Conservation (phyloP, 331 rosid species). For the Ulmus americana region DNA sequence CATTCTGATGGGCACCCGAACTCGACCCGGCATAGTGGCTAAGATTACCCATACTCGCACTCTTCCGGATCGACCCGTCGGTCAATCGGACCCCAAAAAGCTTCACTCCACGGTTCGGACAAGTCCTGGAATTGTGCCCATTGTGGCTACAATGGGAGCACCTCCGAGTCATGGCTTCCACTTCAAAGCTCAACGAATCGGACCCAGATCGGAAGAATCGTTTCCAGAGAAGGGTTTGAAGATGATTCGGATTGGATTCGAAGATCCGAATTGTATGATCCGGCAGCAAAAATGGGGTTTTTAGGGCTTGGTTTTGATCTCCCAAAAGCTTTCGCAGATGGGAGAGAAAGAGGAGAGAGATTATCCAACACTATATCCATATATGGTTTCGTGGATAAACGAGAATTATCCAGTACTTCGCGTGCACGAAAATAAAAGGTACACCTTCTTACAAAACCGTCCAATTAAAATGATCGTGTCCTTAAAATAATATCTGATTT, state of each 20-base stretch:
- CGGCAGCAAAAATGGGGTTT: slow-evolving; percentile 5
- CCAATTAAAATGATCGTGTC: too few species aligned
- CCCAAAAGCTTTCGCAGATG: slow-evolving; percentile 4
- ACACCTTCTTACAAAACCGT: too few species aligned
- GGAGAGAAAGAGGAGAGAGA: slow-evolving; percentile 6
- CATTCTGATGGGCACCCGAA: slow-evolving; percentile 42
- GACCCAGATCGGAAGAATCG: slow-evolving; percentile 24
- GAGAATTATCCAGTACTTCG: slow-evolving; percentile 2
- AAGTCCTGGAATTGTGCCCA: slow-evolving; percentile 95
- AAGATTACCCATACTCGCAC: slow-evolving; percentile 98
- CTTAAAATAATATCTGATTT: too few species aligned
- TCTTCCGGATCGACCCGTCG: slow-evolving; percentile 90
- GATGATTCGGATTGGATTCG: slow-evolving; percentile 40
- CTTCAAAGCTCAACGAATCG: slow-evolving; percentile 9
- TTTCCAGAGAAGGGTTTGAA: not conserved
- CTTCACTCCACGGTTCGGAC: slow-evolving; percentile 96
- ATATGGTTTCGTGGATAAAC: slow-evolving; percentile 11
- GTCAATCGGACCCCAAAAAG: slow-evolving; percentile 89
- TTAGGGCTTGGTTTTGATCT: slow-evolving; percentile 2
- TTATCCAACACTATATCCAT: slow-evolving; percentile 3
- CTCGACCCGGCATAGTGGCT: slow-evolving; percentile 75
- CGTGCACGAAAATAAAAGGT: not conserved
- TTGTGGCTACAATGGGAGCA: slow-evolving; percentile 99
- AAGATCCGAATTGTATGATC: slow-evolving; percentile 33
- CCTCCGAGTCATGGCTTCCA: slow-evolving; percentile 67